phyloP scores from a whole-genome alignment of 169 alveolate species.

The Cryptosporidium tyzzeri region DNA sequence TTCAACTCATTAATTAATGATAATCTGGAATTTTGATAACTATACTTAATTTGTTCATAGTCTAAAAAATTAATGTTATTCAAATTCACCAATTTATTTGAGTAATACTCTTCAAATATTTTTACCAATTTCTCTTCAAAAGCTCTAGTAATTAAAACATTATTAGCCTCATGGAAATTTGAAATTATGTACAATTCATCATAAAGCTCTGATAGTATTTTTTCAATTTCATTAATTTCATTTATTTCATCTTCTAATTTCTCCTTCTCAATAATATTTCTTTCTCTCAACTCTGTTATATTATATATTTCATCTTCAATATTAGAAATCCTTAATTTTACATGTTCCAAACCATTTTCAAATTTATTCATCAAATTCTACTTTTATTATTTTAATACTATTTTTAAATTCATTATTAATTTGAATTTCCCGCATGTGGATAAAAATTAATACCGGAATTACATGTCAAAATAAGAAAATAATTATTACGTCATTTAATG shows the following conservation, averaged over 20 bases:
- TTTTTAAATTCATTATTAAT: not conserved
- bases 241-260: slow-evolving; percentile 3
- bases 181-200: slow-evolving; percentile 18
- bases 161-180: slow-evolving; percentile 15
- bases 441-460: slow-evolving; percentile 30
- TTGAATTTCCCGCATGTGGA: slow-evolving; percentile 17
- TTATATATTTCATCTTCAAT: slow-evolving; percentile 33
- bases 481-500: slow-evolving; percentile 35
- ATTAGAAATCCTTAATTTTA: slow-evolving; percentile 13
- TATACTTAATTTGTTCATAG: not conserved
- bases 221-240: not conserved
- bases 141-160: not conserved
- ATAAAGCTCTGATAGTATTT: not conserved
- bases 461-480: slow-evolving; percentile 34
- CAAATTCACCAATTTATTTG: not conserved
- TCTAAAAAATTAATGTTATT: not conserved
- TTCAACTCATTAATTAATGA: not conserved
- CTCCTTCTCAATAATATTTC: not conserved
- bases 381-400: not conserved
- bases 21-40: not conserved
- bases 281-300: not conserved
- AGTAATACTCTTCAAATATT: not conserved
- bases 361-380: slow-evolving; percentile 24
- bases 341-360: slow-evolving; percentile 38
- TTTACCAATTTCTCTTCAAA: slow-evolving; percentile 5